Percentiles rank a stretch among this genome's conserved stretches.
Conservation (phyloP, 2,329 filamentous ascomycete species). For the Fragosphaeria purpurea region DNA sequence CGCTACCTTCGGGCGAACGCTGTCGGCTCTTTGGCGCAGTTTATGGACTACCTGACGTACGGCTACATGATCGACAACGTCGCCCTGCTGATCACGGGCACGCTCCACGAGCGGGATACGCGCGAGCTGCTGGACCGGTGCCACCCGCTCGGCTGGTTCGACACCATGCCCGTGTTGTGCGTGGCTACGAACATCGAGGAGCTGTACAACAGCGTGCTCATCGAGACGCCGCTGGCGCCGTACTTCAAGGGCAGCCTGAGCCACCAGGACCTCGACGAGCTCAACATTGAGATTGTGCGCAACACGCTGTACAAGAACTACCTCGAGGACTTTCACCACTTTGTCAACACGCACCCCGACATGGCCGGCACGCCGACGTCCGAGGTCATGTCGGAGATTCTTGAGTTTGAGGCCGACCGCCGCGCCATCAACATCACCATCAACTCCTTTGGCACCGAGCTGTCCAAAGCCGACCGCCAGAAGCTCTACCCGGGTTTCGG, state of each 20-base stretch:
- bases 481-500: conserved; percentile 95
- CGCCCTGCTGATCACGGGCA: conserved; percentile 93
- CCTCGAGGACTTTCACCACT: conserved; percentile 91
- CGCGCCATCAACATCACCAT: conserved; percentile 98
- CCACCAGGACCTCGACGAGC: conserved; percentile 93
- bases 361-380: conserved; percentile 81
- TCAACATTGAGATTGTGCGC: conserved; percentile 98
- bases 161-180: conserved; percentile 96
- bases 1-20: conserved; percentile 92
- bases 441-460: conserved; percentile 95
- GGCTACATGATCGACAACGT: conserved; percentile 99
- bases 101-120: conserved; percentile 93
- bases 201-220: conserved; percentile 93
- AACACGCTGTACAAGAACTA: conserved; percentile 99
- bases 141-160: conserved; percentile 96
- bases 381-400: conserved; percentile 89
- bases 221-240: conserved; percentile 88
- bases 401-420: conserved; percentile 94
- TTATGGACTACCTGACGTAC: conserved; percentile 97
- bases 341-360: conserved; percentile 82
- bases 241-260: conserved; percentile 97
- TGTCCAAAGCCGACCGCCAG: conserved; percentile 85
- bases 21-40: conserved; percentile 80
- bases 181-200: conserved; percentile 98
- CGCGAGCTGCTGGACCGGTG: conserved; percentile 90